phyloP scores from a whole-genome alignment of 2,329 filamentous ascomycete genomes.

The Nannizziopsis barbatae region DNA sequence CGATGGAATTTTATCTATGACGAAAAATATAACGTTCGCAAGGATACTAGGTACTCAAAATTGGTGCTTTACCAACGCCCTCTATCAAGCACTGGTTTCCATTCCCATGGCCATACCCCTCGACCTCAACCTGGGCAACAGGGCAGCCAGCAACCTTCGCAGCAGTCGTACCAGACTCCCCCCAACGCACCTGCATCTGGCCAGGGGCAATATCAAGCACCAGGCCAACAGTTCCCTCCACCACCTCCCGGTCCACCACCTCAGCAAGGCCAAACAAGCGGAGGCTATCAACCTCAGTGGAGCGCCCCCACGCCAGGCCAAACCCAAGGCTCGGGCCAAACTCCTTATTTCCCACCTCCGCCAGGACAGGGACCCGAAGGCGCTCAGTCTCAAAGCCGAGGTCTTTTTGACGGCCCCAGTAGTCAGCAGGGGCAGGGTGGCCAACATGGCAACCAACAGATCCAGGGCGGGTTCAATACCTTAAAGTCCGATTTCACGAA shows the following conservation, averaged over 20 bases:
- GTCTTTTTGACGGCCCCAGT: constrained; percentile 26
- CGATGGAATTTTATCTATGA: constrained; percentile 91
- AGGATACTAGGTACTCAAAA: constrained; percentile 40
- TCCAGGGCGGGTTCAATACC: constrained; percentile 22
- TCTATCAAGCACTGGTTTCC: constrained; percentile 16
- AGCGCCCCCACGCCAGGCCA: not conserved
- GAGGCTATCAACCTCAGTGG: constrained; percentile 12
- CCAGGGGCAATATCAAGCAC: constrained; percentile 14
- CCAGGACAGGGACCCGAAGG: constrained; percentile 22
- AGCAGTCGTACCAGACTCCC: not conserved
- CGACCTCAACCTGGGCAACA: constrained; percentile 9
- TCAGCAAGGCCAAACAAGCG: constrained; percentile 10
- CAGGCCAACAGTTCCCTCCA: constrained; percentile 30
- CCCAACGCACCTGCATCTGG: constrained; percentile 5
- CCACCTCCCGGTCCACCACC: constrained; percentile 29
- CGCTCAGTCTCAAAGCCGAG: constrained; percentile 26
- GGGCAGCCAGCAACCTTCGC: not conserved
- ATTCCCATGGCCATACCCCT: constrained; percentile 13
- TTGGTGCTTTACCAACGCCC: constrained; percentile 27
- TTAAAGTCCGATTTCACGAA: constrained; percentile 30
- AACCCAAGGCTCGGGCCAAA: constrained; percentile 21
- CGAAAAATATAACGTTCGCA: constrained; percentile 60
- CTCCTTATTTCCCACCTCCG: constrained; percentile 35
- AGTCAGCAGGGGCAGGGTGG: constrained; percentile 27
- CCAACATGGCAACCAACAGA: constrained; percentile 3